A percentile compares a stretch with the other conserved stretches of the same genome.
These are phyloP conservation scores for Lablab purpureus DNA, from an alignment of 306 rosid genomes.

Conservation along the genomic window DNA sequence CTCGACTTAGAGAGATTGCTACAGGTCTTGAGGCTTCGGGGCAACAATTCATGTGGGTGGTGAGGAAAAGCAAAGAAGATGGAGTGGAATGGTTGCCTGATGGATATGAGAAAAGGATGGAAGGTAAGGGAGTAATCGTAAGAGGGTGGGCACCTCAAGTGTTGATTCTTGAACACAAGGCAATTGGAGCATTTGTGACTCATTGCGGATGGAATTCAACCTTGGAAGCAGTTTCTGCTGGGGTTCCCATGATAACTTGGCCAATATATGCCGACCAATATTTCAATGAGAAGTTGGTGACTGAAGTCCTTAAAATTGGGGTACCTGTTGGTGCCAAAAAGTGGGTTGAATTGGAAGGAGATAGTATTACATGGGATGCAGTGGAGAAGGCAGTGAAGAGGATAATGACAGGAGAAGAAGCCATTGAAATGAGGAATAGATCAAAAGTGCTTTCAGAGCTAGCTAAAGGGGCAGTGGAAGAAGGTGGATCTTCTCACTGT, in stretches of 20 bases:
- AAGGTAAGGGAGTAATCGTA: constrained; percentile 8
- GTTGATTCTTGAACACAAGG: constrained; percentile 50
- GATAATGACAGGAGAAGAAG: neutral
- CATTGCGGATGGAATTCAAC: constrained; percentile 68
- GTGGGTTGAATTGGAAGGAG: neutral
- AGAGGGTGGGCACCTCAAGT: constrained; percentile 63
- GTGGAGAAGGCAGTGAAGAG: neutral
- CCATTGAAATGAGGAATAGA: neutral
- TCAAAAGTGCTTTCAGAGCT: neutral
- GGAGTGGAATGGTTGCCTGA: constrained; percentile 45
- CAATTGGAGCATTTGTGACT: constrained; percentile 53
- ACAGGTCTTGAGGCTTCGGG: constrained; percentile 60
- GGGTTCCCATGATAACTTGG: constrained; percentile 62
- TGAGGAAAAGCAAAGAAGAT: constrained; percentile 35
- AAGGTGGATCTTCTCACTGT: neutral
- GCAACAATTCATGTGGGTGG: constrained; percentile 60
- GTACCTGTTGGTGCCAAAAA: neutral
- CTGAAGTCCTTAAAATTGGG: constrained; percentile 42
- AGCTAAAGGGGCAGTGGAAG: neutral
- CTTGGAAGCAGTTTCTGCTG: constrained; percentile 50
- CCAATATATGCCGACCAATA: constrained; percentile 47
- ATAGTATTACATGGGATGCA: neutral
- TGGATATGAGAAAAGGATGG: constrained; percentile 55
- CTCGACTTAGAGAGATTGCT: constrained; percentile 62
- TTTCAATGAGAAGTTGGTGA: constrained; percentile 57